Percentiles rank a stretch among this genome's conserved stretches.
Evolutionary conservation across 345 rosid genomes (phyloP).

Genomic region (Salix udensis): DNA sequence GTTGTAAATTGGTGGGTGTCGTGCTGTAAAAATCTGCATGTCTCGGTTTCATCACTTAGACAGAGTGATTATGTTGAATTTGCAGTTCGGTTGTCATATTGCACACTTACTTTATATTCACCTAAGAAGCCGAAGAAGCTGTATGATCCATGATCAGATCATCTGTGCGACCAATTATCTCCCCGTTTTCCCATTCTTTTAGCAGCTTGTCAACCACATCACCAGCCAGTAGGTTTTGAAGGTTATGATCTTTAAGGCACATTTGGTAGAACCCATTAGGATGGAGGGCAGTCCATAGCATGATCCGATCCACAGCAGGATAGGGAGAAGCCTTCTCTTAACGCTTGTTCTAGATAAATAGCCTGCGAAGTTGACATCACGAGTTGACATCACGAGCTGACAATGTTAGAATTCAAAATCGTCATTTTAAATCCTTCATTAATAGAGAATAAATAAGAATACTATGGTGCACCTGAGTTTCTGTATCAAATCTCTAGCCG

Average conservation of each 20-base stretch:
- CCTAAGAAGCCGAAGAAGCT: slow-evolving; percentile 70
- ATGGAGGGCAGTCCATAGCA: slow-evolving; percentile 83
- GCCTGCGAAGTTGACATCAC: slow-evolving; percentile 34
- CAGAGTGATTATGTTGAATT: slow-evolving; percentile 49
- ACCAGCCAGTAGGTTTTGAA: slow-evolving; percentile 68
- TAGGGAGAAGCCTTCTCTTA: slow-evolving; percentile 89
- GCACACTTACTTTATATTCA: slow-evolving; percentile 43
- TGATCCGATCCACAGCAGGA: slow-evolving; percentile 73
- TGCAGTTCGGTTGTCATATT: slow-evolving; percentile 29
- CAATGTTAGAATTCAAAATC: background rate
- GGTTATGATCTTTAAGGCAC: slow-evolving; percentile 65
- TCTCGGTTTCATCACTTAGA: slow-evolving; percentile 52
- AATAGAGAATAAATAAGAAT: background rate
- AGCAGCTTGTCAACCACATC: slow-evolving; percentile 60
- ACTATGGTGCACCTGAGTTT: slow-evolving; percentile 44
- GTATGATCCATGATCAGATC: slow-evolving; percentile 57
- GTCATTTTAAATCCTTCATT: background rate
- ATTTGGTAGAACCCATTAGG: slow-evolving; percentile 74
- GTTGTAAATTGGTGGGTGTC: background rate
- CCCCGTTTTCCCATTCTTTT: slow-evolving; percentile 52
- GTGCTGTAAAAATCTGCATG: slow-evolving; percentile 14
- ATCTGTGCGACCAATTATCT: slow-evolving; percentile 35
- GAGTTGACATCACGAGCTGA: background rate
- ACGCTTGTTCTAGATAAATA: slow-evolving; percentile 57
- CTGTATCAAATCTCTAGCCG: slow-evolving; percentile 35